Percentiles rank a stretch among this genome's conserved stretches.
phyloP scores from a whole-genome alignment of 129 eudicot genomes.

The Tagetes patula region DNA sequence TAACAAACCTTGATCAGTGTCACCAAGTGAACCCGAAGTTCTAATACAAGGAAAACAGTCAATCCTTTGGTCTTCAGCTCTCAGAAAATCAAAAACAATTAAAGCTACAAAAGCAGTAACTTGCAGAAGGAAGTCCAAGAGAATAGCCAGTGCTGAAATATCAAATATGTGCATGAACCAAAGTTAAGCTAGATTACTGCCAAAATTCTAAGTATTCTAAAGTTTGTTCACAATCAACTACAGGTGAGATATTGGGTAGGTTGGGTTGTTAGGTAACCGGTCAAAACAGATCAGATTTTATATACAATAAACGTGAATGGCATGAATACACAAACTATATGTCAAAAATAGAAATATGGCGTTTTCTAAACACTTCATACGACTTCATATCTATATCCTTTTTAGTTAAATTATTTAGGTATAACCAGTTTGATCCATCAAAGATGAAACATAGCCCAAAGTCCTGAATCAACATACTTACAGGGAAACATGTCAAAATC shows the following conservation, averaged over 20 bases:
- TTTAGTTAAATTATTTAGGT: background rate
- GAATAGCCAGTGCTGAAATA: conserved; percentile 90
- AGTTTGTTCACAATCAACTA: background rate
- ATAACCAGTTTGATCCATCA: background rate
- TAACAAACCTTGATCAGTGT: conserved; percentile 65
- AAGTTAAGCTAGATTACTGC: conserved; percentile 19
- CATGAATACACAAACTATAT: background rate
- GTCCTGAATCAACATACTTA: background rate
- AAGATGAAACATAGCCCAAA: background rate
- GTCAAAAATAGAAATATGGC: background rate
- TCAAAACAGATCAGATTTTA: background rate
- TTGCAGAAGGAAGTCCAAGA: conserved; percentile 97
- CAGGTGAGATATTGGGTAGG: background rate
- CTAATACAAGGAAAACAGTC: conserved; percentile 95
- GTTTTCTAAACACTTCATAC: background rate
- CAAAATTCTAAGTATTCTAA: background rate
- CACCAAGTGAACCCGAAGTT: conserved; percentile 47
- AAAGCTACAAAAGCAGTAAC: conserved; percentile 98
- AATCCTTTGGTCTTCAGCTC: conserved; percentile 87
- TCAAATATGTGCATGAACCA: conserved; percentile 29
- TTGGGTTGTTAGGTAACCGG: background rate
- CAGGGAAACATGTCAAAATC: background rate
- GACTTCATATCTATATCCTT: background rate
- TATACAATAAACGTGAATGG: background rate
- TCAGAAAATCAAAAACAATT: conserved; percentile 75